Evolutionary conservation across 2,329 filamentous ascomycete genomes (phyloP).

Genomic region (Pestalotiopsis fici): DNA sequence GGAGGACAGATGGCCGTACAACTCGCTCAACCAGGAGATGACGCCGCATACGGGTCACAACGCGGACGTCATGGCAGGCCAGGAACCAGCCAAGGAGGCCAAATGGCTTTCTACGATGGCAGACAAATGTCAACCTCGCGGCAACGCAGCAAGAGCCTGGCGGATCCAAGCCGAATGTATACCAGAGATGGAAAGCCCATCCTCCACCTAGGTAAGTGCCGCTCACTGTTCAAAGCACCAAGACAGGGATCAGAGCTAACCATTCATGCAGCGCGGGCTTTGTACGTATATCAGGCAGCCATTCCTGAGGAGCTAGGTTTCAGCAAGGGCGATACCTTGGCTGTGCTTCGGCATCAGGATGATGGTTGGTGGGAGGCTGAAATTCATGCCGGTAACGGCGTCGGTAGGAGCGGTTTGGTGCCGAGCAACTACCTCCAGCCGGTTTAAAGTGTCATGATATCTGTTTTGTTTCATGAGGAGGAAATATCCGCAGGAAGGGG

Average conservation of each 20-base stretch:
- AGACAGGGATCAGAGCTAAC: conserved; percentile 21
- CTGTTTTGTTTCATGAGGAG: conserved; percentile 15
- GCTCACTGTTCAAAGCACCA: not conserved
- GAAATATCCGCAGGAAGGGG: conserved; percentile 8
- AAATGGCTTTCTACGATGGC: conserved; percentile 60
- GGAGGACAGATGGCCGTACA: conserved; percentile 67
- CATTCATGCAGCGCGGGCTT: conserved; percentile 71
- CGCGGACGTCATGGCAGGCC: conserved; percentile 50
- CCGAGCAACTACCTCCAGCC: conserved; percentile 69
- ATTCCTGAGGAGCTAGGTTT: conserved; percentile 96
- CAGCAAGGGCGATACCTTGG: conserved; percentile 86
- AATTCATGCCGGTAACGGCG: conserved; percentile 67
- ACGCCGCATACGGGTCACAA: conserved; percentile 55
- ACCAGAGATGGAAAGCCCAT: conserved; percentile 86
- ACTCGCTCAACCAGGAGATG: conserved; percentile 59
- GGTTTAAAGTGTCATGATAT: conserved; percentile 32
- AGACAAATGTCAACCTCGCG: conserved; percentile 44
- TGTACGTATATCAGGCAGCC: conserved; percentile 92
- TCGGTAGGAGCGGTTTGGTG: conserved; percentile 59
- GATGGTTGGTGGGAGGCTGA: conserved; percentile 99
- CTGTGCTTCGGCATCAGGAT: conserved; percentile 87
- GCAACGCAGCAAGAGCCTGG: conserved; percentile 79
- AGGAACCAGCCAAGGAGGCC: conserved; percentile 47
- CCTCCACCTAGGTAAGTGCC: conserved; percentile 84
- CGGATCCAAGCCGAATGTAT: conserved; percentile 78